Percentiles rank a stretch among this genome's conserved stretches.
Conservation (phyloP, 2,329 filamentous ascomycete genomes). For the Paraconiothyrium brasiliense region DNA sequence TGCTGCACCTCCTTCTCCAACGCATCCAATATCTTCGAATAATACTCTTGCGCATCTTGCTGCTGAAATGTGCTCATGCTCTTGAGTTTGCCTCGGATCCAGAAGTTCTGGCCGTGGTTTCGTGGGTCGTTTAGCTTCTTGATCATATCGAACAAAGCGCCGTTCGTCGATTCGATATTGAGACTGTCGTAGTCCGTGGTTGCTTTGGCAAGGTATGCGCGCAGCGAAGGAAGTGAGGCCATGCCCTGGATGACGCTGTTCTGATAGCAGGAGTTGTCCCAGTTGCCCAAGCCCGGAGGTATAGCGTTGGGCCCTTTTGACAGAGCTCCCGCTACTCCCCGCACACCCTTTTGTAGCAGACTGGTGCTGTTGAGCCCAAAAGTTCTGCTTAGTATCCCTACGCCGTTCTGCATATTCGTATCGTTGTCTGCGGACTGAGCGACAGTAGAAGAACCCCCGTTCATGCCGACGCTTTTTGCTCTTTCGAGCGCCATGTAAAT, state of each 20-base stretch:
- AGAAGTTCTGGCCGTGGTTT: conserved; percentile 80
- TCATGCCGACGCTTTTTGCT: conserved; percentile 19
- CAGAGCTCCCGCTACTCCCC: conserved; percentile 49
- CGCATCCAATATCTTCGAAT: conserved; percentile 85
- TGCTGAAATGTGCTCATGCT: conserved; percentile 96
- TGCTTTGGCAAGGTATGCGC: conserved; percentile 65
- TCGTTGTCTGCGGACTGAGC: conserved; percentile 22
- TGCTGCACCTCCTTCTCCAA: conserved; percentile 77
- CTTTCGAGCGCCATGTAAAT: conserved; percentile 55
- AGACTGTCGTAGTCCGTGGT: conserved; percentile 47
- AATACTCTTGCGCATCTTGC: conserved; percentile 98
- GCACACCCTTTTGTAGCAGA: conserved; percentile 47
- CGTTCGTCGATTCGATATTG: conserved; percentile 57
- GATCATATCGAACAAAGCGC: conserved; percentile 72
- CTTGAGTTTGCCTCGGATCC: conserved; percentile 83
- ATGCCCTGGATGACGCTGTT: conserved; percentile 90
- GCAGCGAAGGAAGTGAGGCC: conserved; percentile 76
- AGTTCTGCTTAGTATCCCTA: conserved; percentile 38
- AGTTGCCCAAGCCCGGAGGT: conserved; percentile 80
- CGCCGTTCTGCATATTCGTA: conserved; percentile 31
- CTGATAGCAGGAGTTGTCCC: conserved; percentile 96
- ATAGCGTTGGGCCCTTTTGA: conserved; percentile 42
- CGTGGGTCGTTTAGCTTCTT: conserved; percentile 72
- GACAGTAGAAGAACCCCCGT: conserved; percentile 16
- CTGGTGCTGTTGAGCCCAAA: conserved; percentile 52